Evolutionary conservation across 768 basidiomycete genomes (phyloP).

Genomic region (Leccinum uliginosum): DNA sequence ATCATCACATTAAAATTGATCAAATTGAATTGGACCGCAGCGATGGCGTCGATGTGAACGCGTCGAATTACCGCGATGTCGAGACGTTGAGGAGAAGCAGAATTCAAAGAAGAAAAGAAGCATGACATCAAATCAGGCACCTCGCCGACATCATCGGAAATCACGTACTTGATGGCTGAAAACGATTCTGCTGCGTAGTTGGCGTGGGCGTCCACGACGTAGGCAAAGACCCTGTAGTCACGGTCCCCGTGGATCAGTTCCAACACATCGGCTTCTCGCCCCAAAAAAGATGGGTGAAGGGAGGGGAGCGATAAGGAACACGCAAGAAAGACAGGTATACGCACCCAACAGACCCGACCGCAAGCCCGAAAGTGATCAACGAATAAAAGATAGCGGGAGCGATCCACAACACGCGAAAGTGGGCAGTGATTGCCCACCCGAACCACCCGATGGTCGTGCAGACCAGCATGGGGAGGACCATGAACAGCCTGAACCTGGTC

Average conservation of each 20-base stretch:
- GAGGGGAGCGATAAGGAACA: background rate
- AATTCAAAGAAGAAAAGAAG: background rate
- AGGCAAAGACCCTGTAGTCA: background rate
- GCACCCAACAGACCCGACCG: background rate
- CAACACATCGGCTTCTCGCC: background rate
- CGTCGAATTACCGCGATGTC: background rate
- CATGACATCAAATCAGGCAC: background rate
- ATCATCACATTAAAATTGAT: background rate
- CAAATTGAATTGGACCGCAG: background rate
- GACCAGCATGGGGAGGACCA: background rate
- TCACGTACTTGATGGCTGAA: background rate
- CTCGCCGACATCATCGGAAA: background rate
- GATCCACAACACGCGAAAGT: background rate
- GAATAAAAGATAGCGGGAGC: background rate
- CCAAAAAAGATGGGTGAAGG: background rate
- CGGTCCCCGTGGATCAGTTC: background rate
- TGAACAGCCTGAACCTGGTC: background rate
- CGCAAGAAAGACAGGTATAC: background rate
- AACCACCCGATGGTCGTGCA: background rate
- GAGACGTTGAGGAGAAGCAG: background rate
- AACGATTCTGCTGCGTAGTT: background rate
- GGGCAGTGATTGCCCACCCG: background rate
- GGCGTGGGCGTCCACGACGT: background rate
- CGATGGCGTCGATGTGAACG: background rate
- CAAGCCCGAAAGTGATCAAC: background rate